Evolutionary conservation across 108 stramenopile species (phyloP), one percentile per base, ranked within the genome.

Genomic region (Schizochytrium sp.): DNA sequence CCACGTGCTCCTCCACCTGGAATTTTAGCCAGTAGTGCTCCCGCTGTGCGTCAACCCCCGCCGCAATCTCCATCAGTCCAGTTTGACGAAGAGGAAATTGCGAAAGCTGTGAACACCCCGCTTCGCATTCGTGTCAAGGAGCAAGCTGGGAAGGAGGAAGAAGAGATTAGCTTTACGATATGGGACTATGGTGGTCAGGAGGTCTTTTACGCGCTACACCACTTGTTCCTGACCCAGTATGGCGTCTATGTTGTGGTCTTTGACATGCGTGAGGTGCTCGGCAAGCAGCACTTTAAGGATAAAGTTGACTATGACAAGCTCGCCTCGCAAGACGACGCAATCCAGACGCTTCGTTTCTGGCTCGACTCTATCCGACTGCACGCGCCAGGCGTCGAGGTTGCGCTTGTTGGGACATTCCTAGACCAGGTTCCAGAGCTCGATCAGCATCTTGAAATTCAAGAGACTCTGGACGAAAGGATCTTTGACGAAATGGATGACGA

Each of bases 141-240:
- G 55, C 14, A 57, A 16, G 55, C 14, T 4, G 55, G 55, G 1
- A 57, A 57, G 0, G 55, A 14, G 55, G 2, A 57, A 8, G 2
- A 57, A 16, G 63, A 88, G 60, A 23, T 88, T 0, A 43, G 58
- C 29, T 44, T 88, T n/a, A 60, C 34, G 21, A 88, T 88, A 58
- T 88, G 87, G 87, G 87, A 88, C 87, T 88, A 88, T 59, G 87
- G 87, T 29, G 87, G 87, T 25, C 87, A 88, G 60, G 45, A 59
- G 28, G 58, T 88, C 60, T 88, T 88, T 45, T 59, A 88, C 58
- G n/a, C 60, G 59, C 47, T 88, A 2, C 87, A 88, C 5, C 87
- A 88, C 44, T 59, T 88, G 18, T 59, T 88, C 51, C 58, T 88
- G 59, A 59, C 58, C 0, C 87, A 58, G n/a, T 72, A 44, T 16